A percentile compares a stretch with the other conserved stretches of the same genome.
These are phyloP conservation scores for Teratosphaeria viscida DNA, from an alignment of 2,329 filamentous ascomycete genomes.

Conservation along the genomic window DNA sequence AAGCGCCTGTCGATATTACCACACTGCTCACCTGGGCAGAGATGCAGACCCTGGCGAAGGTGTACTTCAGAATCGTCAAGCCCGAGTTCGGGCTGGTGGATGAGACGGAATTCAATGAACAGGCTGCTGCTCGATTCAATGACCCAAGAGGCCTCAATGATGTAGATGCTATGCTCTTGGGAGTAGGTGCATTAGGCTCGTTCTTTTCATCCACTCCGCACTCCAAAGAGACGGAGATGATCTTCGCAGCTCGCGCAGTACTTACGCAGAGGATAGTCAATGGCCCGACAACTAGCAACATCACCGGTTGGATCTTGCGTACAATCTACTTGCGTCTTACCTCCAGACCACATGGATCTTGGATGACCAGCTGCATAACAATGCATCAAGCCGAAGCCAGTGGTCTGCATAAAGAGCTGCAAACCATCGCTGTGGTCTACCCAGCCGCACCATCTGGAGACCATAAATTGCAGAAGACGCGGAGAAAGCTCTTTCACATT, in stretches of 20 bases:
- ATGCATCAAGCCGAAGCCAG: constrained; percentile 50
- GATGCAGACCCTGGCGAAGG: constrained; percentile 20
- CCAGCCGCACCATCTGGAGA: constrained; percentile 19
- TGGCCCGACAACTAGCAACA: constrained; percentile 25
- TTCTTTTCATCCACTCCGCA: constrained; percentile 40
- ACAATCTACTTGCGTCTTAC: constrained; percentile 46
- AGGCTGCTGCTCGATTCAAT: constrained; percentile 16
- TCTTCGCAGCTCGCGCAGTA: constrained; percentile 36
- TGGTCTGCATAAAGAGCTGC: constrained; percentile 36
- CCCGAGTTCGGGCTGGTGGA: constrained; percentile 42
- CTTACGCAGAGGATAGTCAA: constrained; percentile 25
- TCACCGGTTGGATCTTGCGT: constrained; percentile 44
- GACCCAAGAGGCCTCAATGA: constrained; percentile 21
- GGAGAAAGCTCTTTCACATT: constrained; percentile 34
- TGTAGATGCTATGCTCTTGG: constrained; percentile 41
- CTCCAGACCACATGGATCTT: constrained; percentile 42
- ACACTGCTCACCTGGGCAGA: constrained; percentile 20
- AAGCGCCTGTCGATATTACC: constrained; percentile 17
- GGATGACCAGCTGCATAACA: constrained; percentile 48
- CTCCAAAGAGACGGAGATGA: constrained; percentile 35
- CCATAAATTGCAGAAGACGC: constrained; percentile 21
- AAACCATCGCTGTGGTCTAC: constrained; percentile 25
- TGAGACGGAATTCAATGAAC: constrained; percentile 23
- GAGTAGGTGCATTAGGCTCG: constrained; percentile 46
- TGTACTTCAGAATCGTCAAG: constrained; percentile 45